phyloP scores from a whole-genome alignment of 176 grass and related monocot species.

The Thalia dealbata region DNA sequence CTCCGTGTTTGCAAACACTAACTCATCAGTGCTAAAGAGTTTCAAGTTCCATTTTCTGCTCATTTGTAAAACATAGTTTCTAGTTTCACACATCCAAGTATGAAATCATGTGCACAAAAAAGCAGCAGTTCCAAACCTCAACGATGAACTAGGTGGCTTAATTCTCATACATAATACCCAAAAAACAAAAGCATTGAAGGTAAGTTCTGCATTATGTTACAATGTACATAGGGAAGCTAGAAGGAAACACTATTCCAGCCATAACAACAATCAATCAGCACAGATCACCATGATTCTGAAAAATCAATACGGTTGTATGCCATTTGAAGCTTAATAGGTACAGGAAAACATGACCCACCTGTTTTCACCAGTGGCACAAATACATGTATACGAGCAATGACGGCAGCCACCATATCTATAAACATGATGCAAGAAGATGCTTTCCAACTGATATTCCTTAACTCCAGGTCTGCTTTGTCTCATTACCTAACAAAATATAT shows the following conservation, averaged over 20 bases:
- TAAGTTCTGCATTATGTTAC: background rate
- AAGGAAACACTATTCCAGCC: background rate
- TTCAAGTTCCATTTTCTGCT: background rate
- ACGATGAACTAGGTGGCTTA: background rate
- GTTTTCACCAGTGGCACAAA: slow-evolving; percentile 90
- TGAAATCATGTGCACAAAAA: background rate
- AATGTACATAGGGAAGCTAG: background rate
- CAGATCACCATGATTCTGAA: background rate
- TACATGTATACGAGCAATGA: slow-evolving; percentile 94
- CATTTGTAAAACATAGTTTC: background rate
- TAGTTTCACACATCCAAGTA: background rate
- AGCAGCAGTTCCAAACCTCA: background rate
- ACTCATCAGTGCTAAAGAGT: background rate
- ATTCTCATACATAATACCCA: background rate
- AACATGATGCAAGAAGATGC: slow-evolving; percentile 83
- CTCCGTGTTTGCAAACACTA: background rate
- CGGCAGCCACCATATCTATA: slow-evolving; percentile 93
- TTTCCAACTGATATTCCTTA: slow-evolving; percentile 96
- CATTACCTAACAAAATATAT: slow-evolving; percentile 64
- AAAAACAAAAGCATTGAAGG: background rate
- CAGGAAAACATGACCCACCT: slow-evolving; percentile 29
- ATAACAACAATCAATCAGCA: background rate
- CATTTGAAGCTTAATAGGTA: background rate
- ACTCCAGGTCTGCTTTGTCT: slow-evolving; percentile 62
- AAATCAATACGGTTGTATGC: background rate